These are phyloP conservation scores for Xylaria palmicola DNA, from an alignment of 495 filamentous ascomycete genomes.

Conservation along the genomic window DNA sequence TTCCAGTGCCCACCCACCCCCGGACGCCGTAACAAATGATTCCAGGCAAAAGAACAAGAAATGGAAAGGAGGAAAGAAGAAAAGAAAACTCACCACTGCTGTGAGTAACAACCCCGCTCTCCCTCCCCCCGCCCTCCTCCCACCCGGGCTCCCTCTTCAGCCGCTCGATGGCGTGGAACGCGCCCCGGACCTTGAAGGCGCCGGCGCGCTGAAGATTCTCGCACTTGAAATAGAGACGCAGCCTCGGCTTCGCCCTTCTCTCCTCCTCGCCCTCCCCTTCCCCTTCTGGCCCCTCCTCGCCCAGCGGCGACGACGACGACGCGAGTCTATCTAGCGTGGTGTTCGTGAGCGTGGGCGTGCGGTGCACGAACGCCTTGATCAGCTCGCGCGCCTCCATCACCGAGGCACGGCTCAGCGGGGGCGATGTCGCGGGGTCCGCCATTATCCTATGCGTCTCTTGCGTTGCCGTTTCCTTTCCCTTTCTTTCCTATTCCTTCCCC, in stretches of 20 bases:
- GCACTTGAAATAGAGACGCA: slow-evolving; percentile 91
- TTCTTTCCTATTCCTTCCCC: not conserved
- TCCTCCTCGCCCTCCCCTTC: slow-evolving; percentile 51
- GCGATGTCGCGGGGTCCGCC: slow-evolving; percentile 49
- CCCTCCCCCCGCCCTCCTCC: slow-evolving; percentile 46
- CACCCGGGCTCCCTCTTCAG: slow-evolving; percentile 64
- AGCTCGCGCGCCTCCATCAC: slow-evolving; percentile 67
- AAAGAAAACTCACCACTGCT: slow-evolving; percentile 65
- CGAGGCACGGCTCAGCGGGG: slow-evolving; percentile 65
- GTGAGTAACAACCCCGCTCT: slow-evolving; percentile 84
- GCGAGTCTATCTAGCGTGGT: slow-evolving; percentile 70
- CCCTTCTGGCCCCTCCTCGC: not conserved
- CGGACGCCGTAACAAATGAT: no score
- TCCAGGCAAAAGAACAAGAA: slow-evolving; percentile 3
- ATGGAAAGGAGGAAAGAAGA: not conserved
- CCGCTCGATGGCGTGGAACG: slow-evolving; percentile 82
- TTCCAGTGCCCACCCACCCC: no score
- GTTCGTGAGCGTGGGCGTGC: slow-evolving; percentile 79
- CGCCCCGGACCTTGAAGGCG: slow-evolving; percentile 90
- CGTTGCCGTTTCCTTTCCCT: not conserved
- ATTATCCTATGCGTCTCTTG: slow-evolving; percentile 29
- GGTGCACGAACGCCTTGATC: slow-evolving; percentile 75
- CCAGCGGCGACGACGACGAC: slow-evolving; percentile 69
- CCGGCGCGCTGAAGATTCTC: slow-evolving; percentile 91
- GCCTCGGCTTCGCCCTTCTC: slow-evolving; percentile 58